Evolutionary conservation across 140 eudicot species (phyloP).

Genomic region (Cichorium intybus): DNA sequence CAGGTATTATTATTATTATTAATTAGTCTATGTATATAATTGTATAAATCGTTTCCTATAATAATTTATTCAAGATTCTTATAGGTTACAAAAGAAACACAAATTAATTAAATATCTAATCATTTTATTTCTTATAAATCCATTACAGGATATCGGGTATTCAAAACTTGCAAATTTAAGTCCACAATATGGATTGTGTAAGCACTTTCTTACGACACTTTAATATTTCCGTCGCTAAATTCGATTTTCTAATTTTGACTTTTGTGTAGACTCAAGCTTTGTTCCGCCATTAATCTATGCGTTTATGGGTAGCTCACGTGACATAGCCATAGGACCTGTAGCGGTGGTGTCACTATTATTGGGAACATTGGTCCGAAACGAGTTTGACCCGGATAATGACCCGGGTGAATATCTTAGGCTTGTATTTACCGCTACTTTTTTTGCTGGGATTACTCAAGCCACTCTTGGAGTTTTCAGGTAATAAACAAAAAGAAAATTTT

Average conservation of each 20-base stretch:
- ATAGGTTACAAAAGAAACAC: neutral
- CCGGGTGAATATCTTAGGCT: slow-evolving; percentile 49
- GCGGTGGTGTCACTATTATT: slow-evolving; percentile 73
- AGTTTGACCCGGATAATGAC: slow-evolving; percentile 45
- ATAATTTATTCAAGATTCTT: slow-evolving; percentile 3
- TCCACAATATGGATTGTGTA: slow-evolving; percentile 80
- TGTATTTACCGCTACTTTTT: slow-evolving; percentile 80
- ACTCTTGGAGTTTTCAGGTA: slow-evolving; percentile 84
- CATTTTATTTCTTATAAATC: neutral
- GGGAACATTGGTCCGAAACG: slow-evolving; percentile 53
- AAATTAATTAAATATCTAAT: neutral
- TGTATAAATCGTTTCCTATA: too few relatives aligned
- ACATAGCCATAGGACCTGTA: slow-evolving; percentile 84
- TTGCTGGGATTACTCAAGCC: slow-evolving; percentile 78
- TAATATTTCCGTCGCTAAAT: neutral
- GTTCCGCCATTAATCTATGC: slow-evolving; percentile 85
- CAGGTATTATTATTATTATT: slow-evolving; percentile 40
- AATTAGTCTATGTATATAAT: too few relatives aligned
- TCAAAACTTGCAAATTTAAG: slow-evolving; percentile 65
- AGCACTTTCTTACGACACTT: slow-evolving; percentile 28
- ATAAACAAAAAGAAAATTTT: neutral
- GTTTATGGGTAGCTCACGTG: slow-evolving; percentile 88
- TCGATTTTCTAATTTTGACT: too few relatives aligned
- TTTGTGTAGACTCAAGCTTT: slow-evolving; percentile 65
- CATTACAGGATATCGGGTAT: slow-evolving; percentile 69